Evolutionary conservation across 495 filamentous ascomycete species (phyloP), one percentile per base, ranked within the genome.

Genomic region (Elaphomyces granulatus): DNA sequence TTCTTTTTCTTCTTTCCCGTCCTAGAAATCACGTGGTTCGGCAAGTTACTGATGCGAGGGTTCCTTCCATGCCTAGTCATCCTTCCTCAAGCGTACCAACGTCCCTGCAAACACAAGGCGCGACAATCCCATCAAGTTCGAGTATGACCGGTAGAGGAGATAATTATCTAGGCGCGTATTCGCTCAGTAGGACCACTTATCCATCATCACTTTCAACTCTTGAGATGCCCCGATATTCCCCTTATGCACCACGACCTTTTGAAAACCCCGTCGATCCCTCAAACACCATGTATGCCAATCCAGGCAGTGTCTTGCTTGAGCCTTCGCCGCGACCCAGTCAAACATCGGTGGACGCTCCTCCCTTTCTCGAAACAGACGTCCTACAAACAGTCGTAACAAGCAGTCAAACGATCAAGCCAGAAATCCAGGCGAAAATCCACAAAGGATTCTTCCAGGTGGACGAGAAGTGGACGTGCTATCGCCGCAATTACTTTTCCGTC

Each of bases 381-480:
- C 59, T 81, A 15, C 71, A 79, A 26, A 54, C 63, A 10, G 64
- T 87, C 20, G 59, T 72, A 28, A 72, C 76, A 23, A 63, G 59
- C 16, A 78, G 81, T 38, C 71, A 75, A 4, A 59, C 63, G 3
- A 70, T 94, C 39, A 78, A 74, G 42, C 72, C 82, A 3, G 81
- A 86, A 18, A 83, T 96, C 45, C 69, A 79, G 37, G 85, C 83
- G 4, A 79, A 81, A 47, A 87, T 94, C 41, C 86, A 92, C 51
- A 92, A 94, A 51, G 87, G 87, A 1, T 93, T 94, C 64, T 94
- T 95, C 56, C 67, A 78, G 31, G 72, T 72, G 2, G 88, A 94
- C 41, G 68, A 74, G 10, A 83, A 90, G 43, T 96, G 88, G 88
- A 96, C 88, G 0, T 96, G 88, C 60, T 96, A 96, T 52, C 70